Base-by-base conservation (phyloP, 345 rosid species). In the Theobroma cacao region DNA sequence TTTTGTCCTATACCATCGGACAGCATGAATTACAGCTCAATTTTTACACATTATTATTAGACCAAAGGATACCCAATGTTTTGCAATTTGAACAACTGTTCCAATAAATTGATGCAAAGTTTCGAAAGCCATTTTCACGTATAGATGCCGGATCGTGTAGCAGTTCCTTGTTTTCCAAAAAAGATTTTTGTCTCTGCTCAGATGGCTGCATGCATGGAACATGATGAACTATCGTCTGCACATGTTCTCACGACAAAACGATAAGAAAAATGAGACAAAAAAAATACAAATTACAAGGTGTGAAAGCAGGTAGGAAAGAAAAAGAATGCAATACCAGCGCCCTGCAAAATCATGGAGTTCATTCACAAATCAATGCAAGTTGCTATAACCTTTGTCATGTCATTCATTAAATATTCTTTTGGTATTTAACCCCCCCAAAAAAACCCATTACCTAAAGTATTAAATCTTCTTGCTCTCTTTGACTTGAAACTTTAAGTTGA, bases 231-330 rank as follows among this genome's bases (percentile, higher is more conserved):
- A 67, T 68, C 72, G 26, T 43, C 22, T 45, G 73, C 36, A 68
- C 55, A 68, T 43, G 55, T 68, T 28, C 48, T 67, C 34, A 45
- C 73, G 36, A 68, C 56, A 24, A 68, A 68, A 68, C 36, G 34
- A 15, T 13, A 24, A 66, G 20, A 12, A 15, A 45, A 14, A 24
- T 6, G 9, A 26, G 55, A 68, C 53, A 67, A 43, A 7, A 22
- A 33, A 30, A 24, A 5, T 67, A 33, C 50, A 36, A 13, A 41
- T 43, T 67, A 43, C 72, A 67, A 67, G 72, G 52, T 40, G 53
- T 22, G 7, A 40, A 41, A 67, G 52, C 53, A 22, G 52, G 63
- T 67, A 41, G 50, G 71, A 2, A 3, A 3, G 12, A 12, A 45
- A 38, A 66, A 11, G 8, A n/a, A 22, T 38, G 38, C 47, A 38